phyloP scores from a whole-genome alignment of 2,329 filamentous ascomycete species.

The Diaporthe longicolla region DNA sequence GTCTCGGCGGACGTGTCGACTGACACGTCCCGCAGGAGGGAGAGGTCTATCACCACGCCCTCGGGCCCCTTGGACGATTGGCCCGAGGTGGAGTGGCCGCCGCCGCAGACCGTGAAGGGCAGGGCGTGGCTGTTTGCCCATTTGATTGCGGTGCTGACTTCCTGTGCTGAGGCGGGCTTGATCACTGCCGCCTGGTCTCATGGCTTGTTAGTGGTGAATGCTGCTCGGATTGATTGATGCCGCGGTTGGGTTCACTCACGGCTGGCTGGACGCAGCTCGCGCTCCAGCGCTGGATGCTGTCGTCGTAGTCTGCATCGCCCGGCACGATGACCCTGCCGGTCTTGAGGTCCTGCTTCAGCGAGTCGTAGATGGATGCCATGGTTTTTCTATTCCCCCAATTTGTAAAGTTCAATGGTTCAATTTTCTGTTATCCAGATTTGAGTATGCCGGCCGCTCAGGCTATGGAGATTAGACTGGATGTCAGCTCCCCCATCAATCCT shows the following conservation, averaged over 20 bases:
- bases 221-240: too few species aligned
- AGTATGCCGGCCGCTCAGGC: too few species aligned
- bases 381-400: neutral
- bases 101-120: slow-evolving; percentile 67
- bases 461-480: too few species aligned
- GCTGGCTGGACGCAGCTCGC: slow-evolving; percentile 54
- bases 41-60: slow-evolving; percentile 70
- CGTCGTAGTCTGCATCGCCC: slow-evolving; percentile 48
- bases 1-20: slow-evolving; percentile 62
- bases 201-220: neutral
- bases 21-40: slow-evolving; percentile 62
- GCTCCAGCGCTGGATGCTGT: slow-evolving; percentile 56
- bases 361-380: slow-evolving; percentile 6
- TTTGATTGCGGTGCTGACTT: slow-evolving; percentile 58
- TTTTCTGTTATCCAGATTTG: neutral
- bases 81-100: slow-evolving; percentile 69
- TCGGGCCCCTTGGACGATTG: slow-evolving; percentile 61
- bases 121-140: slow-evolving; percentile 60
- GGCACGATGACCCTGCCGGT: slow-evolving; percentile 24
- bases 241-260: slow-evolving; percentile 23
- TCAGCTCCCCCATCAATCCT: neutral
- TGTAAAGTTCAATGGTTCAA: neutral
- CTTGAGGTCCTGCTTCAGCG: slow-evolving; percentile 18
- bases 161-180: slow-evolving; percentile 55
- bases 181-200: slow-evolving; percentile 58